Base-by-base conservation (phyloP, 148 eudicot species). In the Camellia sinensis region DNA sequence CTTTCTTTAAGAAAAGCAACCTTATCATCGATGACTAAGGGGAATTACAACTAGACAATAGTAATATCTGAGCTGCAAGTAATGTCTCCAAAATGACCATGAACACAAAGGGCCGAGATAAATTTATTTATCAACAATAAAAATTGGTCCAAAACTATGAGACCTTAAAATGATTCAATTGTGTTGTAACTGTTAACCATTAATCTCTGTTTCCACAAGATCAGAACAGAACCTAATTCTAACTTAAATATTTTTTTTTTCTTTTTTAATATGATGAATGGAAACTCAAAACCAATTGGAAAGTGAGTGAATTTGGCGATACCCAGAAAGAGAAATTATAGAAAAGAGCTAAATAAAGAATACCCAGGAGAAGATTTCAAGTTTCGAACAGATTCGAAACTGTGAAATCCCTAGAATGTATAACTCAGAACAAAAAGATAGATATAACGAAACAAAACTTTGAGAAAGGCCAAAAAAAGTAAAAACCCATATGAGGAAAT, bases 401-500 rank as follows among this genome's bases (percentile, higher is more conserved):
- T 53, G 18, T 78, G 79, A 76, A 80, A 72, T 29, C 77, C 77
- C 63, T 73, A 48, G 71, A 45, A 61, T 72, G 18, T 29, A 66
- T 60, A 29, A 62, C 69, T 46, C 62, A 52, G 67, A 76, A 62
- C 12, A 8, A 54, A 29, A 19, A 73, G 64, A 18, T 80, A 80
- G 40, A 83, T 73, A 75, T 75, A 85, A 74, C 68, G 50, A 76
- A 75, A 83, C 13, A 12, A 52, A 62, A 46, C 17, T 65, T 29
- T 10, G 0, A 70, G 37, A 59, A 63, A 18, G 41, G 63, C 37
- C 37, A 29, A 1, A 85, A 63, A 85, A 81, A 82, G 80, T 72
- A 78, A 59, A 76, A 73, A 78, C 71, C 79, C 81, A 68, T 84
- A 73, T 76, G 76, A 82, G 62, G 62, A 83, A 78, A 82, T 74